phyloP scores from a whole-genome alignment of 2,329 filamentous ascomycete genomes.

The Epichloe festucae region DNA sequence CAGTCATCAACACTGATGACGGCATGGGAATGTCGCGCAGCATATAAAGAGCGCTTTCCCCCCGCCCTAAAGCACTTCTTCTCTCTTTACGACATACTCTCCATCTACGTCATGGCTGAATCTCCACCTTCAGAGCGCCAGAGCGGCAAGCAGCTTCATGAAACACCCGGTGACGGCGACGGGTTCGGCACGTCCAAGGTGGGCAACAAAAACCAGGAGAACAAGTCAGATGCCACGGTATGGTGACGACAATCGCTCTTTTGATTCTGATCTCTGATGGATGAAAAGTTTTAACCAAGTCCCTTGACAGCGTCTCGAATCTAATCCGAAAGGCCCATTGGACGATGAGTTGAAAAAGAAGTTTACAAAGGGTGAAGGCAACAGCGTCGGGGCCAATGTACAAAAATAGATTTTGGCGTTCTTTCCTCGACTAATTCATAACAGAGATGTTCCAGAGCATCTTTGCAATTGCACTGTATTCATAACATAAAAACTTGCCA shows the following conservation, averaged over 20 bases:
- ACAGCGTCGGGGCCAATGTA: constrained; percentile 1
- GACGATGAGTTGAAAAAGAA: constrained; percentile 49
- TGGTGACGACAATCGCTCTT: constrained; percentile 6
- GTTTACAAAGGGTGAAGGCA: constrained; percentile 36
- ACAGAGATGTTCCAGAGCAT: background rate
- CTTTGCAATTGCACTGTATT: background rate
- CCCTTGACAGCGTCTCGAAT: constrained; percentile 33
- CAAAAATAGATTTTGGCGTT: constrained; percentile 1
- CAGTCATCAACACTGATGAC: no score
- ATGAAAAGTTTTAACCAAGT: background rate
- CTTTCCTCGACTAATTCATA: no score
- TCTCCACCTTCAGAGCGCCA: constrained; percentile 64
- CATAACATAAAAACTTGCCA: background rate
- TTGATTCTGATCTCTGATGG: no score
- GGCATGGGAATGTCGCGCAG: no score
- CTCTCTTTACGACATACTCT: background rate
- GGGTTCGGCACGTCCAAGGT: constrained; percentile 45
- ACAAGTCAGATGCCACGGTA: constrained; percentile 40
- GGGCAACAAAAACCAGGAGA: constrained; percentile 37
- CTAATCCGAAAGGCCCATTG: constrained; percentile 53
- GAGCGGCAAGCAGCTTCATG: constrained; percentile 48
- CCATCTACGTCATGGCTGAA: constrained; percentile 53
- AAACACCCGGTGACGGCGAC: constrained; percentile 40
- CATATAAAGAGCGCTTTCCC: no score
- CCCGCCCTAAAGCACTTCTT: no score